Evolutionary conservation across 2,329 filamentous ascomycete genomes (phyloP), one percentile per base, ranked within the genome.

Genomic region (Aspergillus unguis): DNA sequence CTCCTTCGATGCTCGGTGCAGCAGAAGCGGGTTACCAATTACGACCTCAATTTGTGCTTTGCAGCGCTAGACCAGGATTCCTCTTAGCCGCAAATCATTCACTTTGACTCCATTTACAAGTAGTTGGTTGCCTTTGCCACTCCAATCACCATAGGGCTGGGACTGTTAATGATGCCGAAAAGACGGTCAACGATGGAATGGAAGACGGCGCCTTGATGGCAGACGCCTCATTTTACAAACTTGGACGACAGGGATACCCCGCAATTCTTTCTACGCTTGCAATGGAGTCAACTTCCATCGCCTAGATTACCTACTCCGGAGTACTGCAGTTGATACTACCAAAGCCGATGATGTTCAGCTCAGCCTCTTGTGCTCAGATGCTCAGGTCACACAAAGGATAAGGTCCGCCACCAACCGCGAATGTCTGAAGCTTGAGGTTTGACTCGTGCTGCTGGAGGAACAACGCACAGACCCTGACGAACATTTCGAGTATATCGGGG

Each of bases 51-150:
- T 7, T n/a, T 37, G 23, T n/a, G n/a, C n/a, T 37, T 40, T 43
- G 32, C 44, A 47, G 44, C n/a, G 29, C n/a, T 37, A 11, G 41
- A 37, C 46, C 31, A 38, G 46, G 42, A 50, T 50, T 11, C 32
- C 33, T 23, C 31, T 36, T 54, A 50, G 52, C 43, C 50, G 52
- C 52, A 54, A 54, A 54, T 54, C 52, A 47, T 54, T 48, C 25
- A 33, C 31, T 46, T 50, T 46, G 31, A 11, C 42, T 50, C 41
- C 35, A 50, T 46, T 46, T 17, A 17, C 17, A 17, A 17, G 17
- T 17, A 46, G 46, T 47, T 41, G n/a, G 46, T 43, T 53, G 46
- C 36, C 51, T 53, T 29, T 32, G 8, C 26, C 26, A 36, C 36
- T 31, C 52, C 46, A 54, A 50, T 50, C 36, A 54, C 52, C 52